Conservation (phyloP, 768 basidiomycete species). For the Boletus rubescentipes region DNA sequence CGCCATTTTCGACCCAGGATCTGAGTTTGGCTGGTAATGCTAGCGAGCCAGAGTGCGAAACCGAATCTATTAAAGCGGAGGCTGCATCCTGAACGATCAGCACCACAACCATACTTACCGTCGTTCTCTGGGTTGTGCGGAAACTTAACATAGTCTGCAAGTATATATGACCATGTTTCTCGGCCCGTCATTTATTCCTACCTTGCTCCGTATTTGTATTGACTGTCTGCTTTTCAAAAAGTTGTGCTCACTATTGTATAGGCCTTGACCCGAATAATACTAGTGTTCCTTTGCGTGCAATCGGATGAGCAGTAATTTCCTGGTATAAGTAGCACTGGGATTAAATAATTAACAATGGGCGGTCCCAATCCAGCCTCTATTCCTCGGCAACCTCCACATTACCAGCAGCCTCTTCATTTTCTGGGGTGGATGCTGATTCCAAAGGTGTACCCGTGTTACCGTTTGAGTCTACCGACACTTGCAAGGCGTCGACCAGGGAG, state of each 20-base stretch:
- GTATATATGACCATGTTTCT: slow-evolving; percentile 34
- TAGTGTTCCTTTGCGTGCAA: slow-evolving; percentile 18
- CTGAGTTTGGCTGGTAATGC: slow-evolving; percentile 54
- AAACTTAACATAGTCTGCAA: slow-evolving; percentile 31
- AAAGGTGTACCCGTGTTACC: slow-evolving; percentile 41
- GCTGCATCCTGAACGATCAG: slow-evolving; percentile 34
- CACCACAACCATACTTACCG: slow-evolving; percentile 20
- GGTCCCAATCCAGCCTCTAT: slow-evolving; percentile 12
- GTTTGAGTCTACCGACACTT: slow-evolving; percentile 35
- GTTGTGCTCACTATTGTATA: slow-evolving; percentile 38
- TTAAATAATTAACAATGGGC: slow-evolving; percentile 15
- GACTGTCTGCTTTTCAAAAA: slow-evolving; percentile 34
- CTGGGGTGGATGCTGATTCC: slow-evolving; percentile 48
- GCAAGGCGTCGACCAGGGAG: slow-evolving; percentile 29
- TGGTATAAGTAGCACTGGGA: slow-evolving; percentile 22
- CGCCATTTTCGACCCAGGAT: slow-evolving; percentile 65
- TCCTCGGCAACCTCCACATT: slow-evolving; percentile 38
- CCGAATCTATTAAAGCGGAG: slow-evolving; percentile 69
- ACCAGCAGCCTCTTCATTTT: slow-evolving; percentile 40
- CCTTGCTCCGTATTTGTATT: slow-evolving; percentile 40
- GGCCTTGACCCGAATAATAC: slow-evolving; percentile 32
- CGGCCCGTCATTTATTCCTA: slow-evolving; percentile 37
- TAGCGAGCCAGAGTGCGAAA: slow-evolving; percentile 62
- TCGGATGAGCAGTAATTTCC: slow-evolving; percentile 13
- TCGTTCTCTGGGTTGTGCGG: slow-evolving; percentile 28